These are phyloP conservation scores for Aspergillus cavernicola DNA, from an alignment of 495 filamentous ascomycete species.

Conservation along the genomic window DNA sequence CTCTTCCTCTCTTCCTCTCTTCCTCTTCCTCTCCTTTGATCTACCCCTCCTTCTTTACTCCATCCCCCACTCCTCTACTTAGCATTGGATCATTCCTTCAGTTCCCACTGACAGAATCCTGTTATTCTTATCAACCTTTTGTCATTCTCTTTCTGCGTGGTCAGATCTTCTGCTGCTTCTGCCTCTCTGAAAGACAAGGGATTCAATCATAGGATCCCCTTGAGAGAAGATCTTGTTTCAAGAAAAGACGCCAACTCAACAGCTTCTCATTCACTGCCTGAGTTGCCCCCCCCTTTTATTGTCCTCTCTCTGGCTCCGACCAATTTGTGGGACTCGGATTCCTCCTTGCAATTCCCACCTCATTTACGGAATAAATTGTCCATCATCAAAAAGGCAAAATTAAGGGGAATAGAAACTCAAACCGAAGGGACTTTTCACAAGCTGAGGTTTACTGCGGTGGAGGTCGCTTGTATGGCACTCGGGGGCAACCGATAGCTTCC, in stretches of 20 bases:
- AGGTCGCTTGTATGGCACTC: conserved; percentile 23
- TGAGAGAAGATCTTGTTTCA: conserved; percentile 1
- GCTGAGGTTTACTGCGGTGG: conserved; percentile 6
- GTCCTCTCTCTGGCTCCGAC: conserved; percentile 11
- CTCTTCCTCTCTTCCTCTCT: conserved; percentile 27
- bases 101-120: conserved; percentile 28
- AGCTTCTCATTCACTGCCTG: conserved; percentile 11
- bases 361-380: background rate
- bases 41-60: conserved; percentile 27
- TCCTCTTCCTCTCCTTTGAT: conserved; percentile 14
- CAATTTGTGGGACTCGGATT: conserved; percentile 16
- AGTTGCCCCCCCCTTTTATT: conserved; percentile 17
- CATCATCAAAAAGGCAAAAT: conserved; percentile 2
- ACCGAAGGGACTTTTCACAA: too few species aligned
- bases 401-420: background rate
- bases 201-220: background rate
- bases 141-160: conserved; percentile 44
- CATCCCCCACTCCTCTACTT: conserved; percentile 32
- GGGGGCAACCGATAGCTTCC: conserved; percentile 26
- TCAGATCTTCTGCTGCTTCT: conserved; percentile 22
- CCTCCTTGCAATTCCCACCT: conserved; percentile 6
- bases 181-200: conserved; percentile 9
- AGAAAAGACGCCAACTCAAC: conserved; percentile 18
- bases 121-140: conserved; percentile 25
- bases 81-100: conserved; percentile 41